Evolutionary conservation across 345 rosid species (phyloP).

Genomic region (Boechera divaricarpa): DNA sequence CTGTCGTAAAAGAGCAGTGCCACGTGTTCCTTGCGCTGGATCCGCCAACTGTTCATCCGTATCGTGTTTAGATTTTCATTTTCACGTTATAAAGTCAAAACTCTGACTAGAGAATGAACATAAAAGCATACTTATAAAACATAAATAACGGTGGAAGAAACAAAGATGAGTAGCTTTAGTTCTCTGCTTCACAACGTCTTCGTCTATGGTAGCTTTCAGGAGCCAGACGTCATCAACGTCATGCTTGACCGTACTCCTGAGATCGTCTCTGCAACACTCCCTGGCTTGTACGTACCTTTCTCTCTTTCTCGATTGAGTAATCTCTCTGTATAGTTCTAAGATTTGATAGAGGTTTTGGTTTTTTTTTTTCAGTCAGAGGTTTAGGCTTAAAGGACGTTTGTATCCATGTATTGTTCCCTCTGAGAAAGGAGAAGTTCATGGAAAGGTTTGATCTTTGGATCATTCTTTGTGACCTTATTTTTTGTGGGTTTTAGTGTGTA

Average conservation of each 20-base stretch:
- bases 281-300: constrained; percentile 55
- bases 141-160: background rate
- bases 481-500: background rate
- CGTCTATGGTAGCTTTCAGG: constrained; percentile 86
- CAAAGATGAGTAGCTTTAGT: constrained; percentile 7
- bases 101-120: background rate
- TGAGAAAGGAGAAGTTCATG: constrained; percentile 54
- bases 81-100: constrained; percentile 17
- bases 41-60: background rate
- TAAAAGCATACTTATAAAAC: background rate
- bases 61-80: background rate
- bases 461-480: background rate
- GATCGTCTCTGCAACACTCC: constrained; percentile 65
- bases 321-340: constrained; percentile 4
- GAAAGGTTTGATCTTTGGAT: constrained; percentile 52
- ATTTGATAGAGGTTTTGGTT: background rate
- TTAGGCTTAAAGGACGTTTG: constrained; percentile 84
- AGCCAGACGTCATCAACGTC: constrained; percentile 65
- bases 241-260: constrained; percentile 69
- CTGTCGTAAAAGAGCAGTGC: background rate
- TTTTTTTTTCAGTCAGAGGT: constrained; percentile 64
- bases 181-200: constrained; percentile 57
- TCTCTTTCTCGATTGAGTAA: background rate
- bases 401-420: constrained; percentile 89
- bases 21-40: constrained; percentile 17